Evolutionary conservation across 495 filamentous ascomycete species (phyloP).

Genomic region (Tuber brumale): DNA sequence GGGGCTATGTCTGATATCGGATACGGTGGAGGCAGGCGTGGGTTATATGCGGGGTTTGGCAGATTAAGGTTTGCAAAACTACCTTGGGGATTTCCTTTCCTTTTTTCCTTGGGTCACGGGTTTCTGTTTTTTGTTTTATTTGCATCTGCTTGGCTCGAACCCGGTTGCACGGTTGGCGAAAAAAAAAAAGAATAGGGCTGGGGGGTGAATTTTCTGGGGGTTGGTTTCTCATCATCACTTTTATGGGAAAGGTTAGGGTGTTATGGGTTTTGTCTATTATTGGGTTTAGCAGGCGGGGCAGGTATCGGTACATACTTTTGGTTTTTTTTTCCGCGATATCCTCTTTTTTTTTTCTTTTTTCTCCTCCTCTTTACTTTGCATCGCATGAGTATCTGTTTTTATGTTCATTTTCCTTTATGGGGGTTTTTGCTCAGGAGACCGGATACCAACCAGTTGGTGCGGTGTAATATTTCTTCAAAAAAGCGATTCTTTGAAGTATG

Average conservation of each 20-base stretch:
- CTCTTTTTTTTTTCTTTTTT: not conserved
- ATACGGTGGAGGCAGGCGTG: not conserved
- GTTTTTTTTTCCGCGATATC: not conserved
- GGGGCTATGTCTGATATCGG: conserved; percentile 8
- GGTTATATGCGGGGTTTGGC: conserved; percentile 9
- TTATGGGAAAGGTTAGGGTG: conserved; percentile 2
- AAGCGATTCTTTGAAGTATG: conserved; percentile 1
- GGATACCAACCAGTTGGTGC: not conserved
- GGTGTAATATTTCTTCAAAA: conserved; percentile 6
- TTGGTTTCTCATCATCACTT: not conserved
- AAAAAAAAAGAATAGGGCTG: not conserved
- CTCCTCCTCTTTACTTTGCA: not conserved
- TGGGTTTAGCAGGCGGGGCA: not conserved
- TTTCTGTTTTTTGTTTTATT: not conserved
- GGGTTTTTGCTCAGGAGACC: not conserved
- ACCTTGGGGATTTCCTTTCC: not conserved
- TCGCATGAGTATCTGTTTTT: conserved; percentile 3
- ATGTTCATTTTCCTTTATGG: not conserved
- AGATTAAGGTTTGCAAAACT: not conserved
- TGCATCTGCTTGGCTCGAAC: not conserved
- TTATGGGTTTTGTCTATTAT: conserved; percentile 5
- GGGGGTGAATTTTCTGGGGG: not conserved
- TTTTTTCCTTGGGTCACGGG: conserved; percentile 3
- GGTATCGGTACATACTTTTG: not conserved
- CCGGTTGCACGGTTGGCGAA: not conserved